Conservation (phyloP, 2,329 filamentous ascomycete species). For the Aureobasidium melanogenum region DNA sequence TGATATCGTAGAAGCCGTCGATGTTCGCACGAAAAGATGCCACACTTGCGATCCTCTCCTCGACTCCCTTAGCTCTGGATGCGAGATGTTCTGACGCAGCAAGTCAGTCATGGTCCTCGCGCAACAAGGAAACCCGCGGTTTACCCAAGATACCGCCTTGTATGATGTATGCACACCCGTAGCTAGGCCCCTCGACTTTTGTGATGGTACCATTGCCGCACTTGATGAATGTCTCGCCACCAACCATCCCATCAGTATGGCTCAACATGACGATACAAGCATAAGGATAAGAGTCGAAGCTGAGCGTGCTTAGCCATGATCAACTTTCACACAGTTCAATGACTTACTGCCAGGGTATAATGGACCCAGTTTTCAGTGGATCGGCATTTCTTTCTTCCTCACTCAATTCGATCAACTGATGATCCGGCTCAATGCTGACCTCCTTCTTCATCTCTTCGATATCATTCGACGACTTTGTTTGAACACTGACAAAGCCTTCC, state of each 20-base stretch:
- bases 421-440: not conserved
- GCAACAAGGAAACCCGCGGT: too few species aligned
- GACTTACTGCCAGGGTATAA: not conserved
- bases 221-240: not conserved
- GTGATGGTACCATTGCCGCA: not conserved
- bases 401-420: not conserved
- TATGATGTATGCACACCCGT: not conserved
- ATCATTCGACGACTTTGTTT: not conserved
- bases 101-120: not conserved
- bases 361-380: not conserved
- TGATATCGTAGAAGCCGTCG: not conserved
- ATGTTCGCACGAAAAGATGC: not conserved
- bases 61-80: not conserved
- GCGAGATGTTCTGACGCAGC: not conserved
- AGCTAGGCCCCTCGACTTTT: not conserved
- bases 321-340: not conserved
- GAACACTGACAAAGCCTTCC: not conserved
- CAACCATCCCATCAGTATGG: not conserved
- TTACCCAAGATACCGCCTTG: not conserved
- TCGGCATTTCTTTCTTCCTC: not conserved
- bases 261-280: not conserved
- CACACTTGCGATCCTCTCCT: not conserved
- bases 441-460: not conserved
- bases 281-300: not conserved
- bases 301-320: not conserved